Evolutionary conservation across 1,139 yeast species (phyloP), one percentile per base, ranked within the genome.

Genomic region (Protomyces pachydermus): DNA sequence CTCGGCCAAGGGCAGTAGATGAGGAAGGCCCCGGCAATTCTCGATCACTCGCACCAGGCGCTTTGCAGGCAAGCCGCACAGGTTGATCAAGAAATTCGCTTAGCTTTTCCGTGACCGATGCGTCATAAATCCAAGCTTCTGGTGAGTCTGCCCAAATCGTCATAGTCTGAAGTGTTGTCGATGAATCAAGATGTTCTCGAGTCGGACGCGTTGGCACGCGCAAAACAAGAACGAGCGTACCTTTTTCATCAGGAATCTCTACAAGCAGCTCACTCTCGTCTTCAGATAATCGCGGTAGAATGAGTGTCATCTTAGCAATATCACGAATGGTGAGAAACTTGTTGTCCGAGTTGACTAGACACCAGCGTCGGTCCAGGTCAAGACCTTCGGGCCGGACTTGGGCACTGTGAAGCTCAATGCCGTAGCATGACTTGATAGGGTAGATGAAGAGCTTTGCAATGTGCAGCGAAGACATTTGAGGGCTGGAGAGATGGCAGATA

Each of bases 241-340:
- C 5, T 10, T 51, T 39, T n/a, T 58, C 32, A 25, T 38, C 53
- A 2, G 50, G 20, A 3, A 58, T 35, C 3, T 32, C 52, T 16
- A 58, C 10, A 9, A 16, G 18, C 16, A 39, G 48, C 16, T 39
- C 32, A 28, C 28, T 25, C n/a, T 38, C 55, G 20, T 32, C 52
- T 8, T 28, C 57, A 12, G 52, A 23, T 8, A 58, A 42, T 0
- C 37, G 14, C 20, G 62, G 62, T 34, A 34, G 48, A n/a, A 58
- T 58, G 25, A 51, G 56, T 12, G 62, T 52, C 53, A 58, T 45
- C 3, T 34, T 14, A 3, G 62, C 23, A 23, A 51, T 51, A 37
- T 58, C 56, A 10, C 62, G 62, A 14, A 58, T 58, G 37, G 62
- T 58, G 53, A 58, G 56, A 38, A 58, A 58, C 45, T 58, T 58